phyloP scores from a whole-genome alignment of 2,329 filamentous ascomycete genomes.

The Pezicula radicicola region DNA sequence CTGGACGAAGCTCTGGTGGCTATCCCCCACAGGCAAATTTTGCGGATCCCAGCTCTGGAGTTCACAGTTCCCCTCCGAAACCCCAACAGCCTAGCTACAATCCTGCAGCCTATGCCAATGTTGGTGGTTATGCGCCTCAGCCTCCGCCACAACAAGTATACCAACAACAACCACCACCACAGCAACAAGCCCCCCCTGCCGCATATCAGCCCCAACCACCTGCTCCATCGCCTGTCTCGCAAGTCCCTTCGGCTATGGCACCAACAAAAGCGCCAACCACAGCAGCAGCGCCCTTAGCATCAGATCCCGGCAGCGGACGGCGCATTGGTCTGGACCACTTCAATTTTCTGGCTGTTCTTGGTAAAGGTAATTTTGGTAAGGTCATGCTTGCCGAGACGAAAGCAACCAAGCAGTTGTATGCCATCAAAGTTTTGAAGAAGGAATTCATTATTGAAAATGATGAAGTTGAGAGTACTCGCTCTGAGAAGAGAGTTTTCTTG shows the following conservation, averaged over 20 bases:
- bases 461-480: slow-evolving; percentile 95
- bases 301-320: slow-evolving; percentile 67
- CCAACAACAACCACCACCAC: slow-evolving; percentile 3
- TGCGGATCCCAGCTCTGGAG: slow-evolving; percentile 12
- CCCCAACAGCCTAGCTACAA: slow-evolving; percentile 66
- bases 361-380: slow-evolving; percentile 99
- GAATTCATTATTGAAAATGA: slow-evolving; percentile 99
- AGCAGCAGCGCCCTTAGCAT: slow-evolving; percentile 25
- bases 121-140: slow-evolving; percentile 48
- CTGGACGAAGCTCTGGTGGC: slow-evolving; percentile 13
- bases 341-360: slow-evolving; percentile 96
- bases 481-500: slow-evolving; percentile 95
- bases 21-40: not conserved
- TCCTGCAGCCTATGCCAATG: slow-evolving; percentile 70
- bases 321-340: slow-evolving; percentile 97
- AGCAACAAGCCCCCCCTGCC: slow-evolving; percentile 17
- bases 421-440: slow-evolving; percentile 99
- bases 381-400: slow-evolving; percentile 99
- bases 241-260: slow-evolving; percentile 21
- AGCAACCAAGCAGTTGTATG: slow-evolving; percentile 84
- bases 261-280: slow-evolving; percentile 22
- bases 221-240: slow-evolving; percentile 22
- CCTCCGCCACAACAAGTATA: slow-evolving; percentile 34
- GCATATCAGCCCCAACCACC: slow-evolving; percentile 28
- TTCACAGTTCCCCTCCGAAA: slow-evolving; percentile 26